Base-by-base conservation (phyloP, 1,284 basidiomycete genomes). In the Ustilago xerochloae region DNA sequence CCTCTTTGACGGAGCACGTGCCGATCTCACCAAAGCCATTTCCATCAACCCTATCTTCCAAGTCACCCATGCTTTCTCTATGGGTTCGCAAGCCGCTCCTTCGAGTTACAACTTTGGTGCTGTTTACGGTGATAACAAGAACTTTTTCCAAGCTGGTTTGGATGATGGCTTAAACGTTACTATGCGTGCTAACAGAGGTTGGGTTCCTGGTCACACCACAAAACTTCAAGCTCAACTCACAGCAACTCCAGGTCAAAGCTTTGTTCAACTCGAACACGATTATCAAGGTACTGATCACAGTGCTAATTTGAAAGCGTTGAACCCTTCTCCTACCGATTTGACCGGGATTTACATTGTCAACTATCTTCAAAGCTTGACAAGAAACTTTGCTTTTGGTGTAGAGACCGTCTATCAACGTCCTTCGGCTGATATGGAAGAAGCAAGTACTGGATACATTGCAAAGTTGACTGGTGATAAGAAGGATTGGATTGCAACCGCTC, bases 1-100 rank as follows among this genome's bases (percentile, higher is more conserved):
- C 86, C 90, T 95, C 84, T 99, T 98, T 85, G 97, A 99, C 87
- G 97, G 97, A 74, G 96, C 88, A 20, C 89, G 95, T 79, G 97
- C 97, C 51, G 97, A 99, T 87, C 88, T 99, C 78, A 92, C 93
- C 65, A 99, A 99, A 87, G 91, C 90, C 76, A 88, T 99, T 77
- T 97, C 93, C 59, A 89, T 92, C 85, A 94, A 91, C 86, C 97
- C 97, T 30, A 91, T 93, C 59, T 99, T 99, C 90, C 95, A 98
- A 88, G 92, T 98, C 82, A 95, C 94, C 64, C 97, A 99, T 86
- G 93, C 94, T 39, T 98, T 99, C 87, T 88, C 91, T 59, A 86
- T 95, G 67, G 93, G 92, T 30, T 72, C 92, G 16, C 81, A 81
- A 57, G 71, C 61, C 38, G 79, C 82, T 51, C 81, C 83, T 75